Percentiles rank a stretch among this genome's conserved stretches.
Conservation (phyloP, 345 rosid species). For the Eutrema yunnanense region DNA sequence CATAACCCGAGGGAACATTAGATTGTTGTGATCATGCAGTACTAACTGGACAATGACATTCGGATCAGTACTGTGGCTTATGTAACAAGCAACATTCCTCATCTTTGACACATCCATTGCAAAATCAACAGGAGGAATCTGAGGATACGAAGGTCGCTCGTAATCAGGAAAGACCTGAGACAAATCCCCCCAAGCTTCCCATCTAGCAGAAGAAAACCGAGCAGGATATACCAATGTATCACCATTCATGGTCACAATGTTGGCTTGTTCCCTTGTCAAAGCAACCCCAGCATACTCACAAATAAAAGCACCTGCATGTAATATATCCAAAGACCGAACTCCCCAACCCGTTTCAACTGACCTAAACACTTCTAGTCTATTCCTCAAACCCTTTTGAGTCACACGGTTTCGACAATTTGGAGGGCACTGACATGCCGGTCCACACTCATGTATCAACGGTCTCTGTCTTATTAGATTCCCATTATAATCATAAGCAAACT, state of each 20-base stretch:
- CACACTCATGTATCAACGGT: constrained; percentile 79
- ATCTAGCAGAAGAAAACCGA: constrained; percentile 55
- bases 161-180: constrained; percentile 56
- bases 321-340: constrained; percentile 81
- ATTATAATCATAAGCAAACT: constrained; percentile 62
- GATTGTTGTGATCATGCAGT: constrained; percentile 74
- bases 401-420: constrained; percentile 75
- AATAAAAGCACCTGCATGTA: constrained; percentile 81
- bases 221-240: constrained; percentile 68
- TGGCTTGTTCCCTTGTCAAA: constrained; percentile 84
- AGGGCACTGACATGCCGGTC: constrained; percentile 66
- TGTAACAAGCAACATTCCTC: constrained; percentile 93
- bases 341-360: constrained; percentile 93
- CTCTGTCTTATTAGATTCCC: constrained; percentile 69
- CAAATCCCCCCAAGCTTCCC: constrained; percentile 89
- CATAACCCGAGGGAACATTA: constrained; percentile 92
- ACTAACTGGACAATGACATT: constrained; percentile 84
- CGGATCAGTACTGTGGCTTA: constrained; percentile 80
- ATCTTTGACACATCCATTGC: constrained; percentile 92
- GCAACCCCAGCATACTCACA: constrained; percentile 88
- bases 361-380: constrained; percentile 79
- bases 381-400: constrained; percentile 62
- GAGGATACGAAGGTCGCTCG: constrained; percentile 52
- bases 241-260: constrained; percentile 74
- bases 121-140: constrained; percentile 76